These are phyloP conservation scores for cucumber (Cucumis sativus) DNA, from an alignment of 306 rosid species.

Conservation along the genomic window Cucumber_9930_V3 NC_026659.2:4791501-4792000, in stretches of 20 bases:
- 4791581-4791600: background rate
- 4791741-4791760: conserved; percentile 53
- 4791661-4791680: conserved; percentile 75
- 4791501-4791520: conserved; percentile 29
- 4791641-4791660: conserved; percentile 78
- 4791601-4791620: background rate
- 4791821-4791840: conserved; percentile 11
- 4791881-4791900: background rate
- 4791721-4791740: conserved; percentile 50
- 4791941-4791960: conserved; percentile 11
- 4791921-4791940: conserved; percentile 28
- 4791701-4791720: conserved; percentile 13
- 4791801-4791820: conserved; percentile 25
- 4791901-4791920: conserved; percentile 21
- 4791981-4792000: conserved; percentile 27
- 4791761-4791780: conserved; percentile 56
- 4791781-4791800: conserved; percentile 25
- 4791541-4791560: background rate
- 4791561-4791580: background rate
- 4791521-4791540: background rate
- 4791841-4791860: conserved; percentile 21
- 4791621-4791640: background rate
- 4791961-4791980: conserved; percentile 9
- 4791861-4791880: conserved; percentile 11
- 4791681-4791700: conserved; percentile 72